Percentiles rank a stretch among this genome's conserved stretches.
phyloP scores from a whole-genome alignment of 176 grass and related monocot genomes.

The Olyra latifolia region DNA sequence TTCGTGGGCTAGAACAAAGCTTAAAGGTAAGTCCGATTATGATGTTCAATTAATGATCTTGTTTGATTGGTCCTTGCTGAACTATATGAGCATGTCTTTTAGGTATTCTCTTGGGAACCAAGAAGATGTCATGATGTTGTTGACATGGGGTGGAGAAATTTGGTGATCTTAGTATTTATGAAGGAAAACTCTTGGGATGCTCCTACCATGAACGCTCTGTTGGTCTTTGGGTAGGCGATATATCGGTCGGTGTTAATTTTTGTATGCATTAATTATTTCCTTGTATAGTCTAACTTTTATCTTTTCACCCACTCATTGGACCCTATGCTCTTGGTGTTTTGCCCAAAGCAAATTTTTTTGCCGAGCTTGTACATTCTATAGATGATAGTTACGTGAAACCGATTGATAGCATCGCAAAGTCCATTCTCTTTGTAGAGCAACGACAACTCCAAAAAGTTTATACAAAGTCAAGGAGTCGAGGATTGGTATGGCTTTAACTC shows the following conservation, averaged over 20 bases:
- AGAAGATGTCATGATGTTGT: slow-evolving; percentile 85
- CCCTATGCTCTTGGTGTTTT: slow-evolving; percentile 95
- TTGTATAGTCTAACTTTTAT: slow-evolving; percentile 36
- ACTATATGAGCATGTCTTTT: slow-evolving; percentile 26
- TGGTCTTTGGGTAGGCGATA: slow-evolving; percentile 96
- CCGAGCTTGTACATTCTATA: slow-evolving; percentile 50
- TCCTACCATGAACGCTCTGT: slow-evolving; percentile 68
- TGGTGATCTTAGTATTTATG: slow-evolving; percentile 95
- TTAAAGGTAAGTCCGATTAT: slow-evolving; percentile 66
- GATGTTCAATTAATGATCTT: neutral
- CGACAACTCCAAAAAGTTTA: slow-evolving; percentile 38
- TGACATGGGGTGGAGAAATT: slow-evolving; percentile 89
- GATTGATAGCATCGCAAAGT: slow-evolving; percentile 37
- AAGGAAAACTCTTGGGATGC: slow-evolving; percentile 97
- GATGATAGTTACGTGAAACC: slow-evolving; percentile 53
- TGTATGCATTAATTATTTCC: slow-evolving; percentile 2
- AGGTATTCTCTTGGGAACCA: slow-evolving; percentile 99
- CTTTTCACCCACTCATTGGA: slow-evolving; percentile 63
- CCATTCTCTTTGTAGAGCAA: slow-evolving; percentile 29
- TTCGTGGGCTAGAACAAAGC: slow-evolving; percentile 80
- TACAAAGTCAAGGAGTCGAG: slow-evolving; percentile 45
- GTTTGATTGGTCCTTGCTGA: slow-evolving; percentile 13
- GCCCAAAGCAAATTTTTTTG: slow-evolving; percentile 55
- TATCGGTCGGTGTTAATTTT: slow-evolving; percentile 66
- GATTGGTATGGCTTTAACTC: slow-evolving; percentile 37